A percentile compares a stretch with the other conserved stretches of the same genome.
Evolutionary conservation across 768 basidiomycete species (phyloP).

Genomic region (Tricholomella constricta): DNA sequence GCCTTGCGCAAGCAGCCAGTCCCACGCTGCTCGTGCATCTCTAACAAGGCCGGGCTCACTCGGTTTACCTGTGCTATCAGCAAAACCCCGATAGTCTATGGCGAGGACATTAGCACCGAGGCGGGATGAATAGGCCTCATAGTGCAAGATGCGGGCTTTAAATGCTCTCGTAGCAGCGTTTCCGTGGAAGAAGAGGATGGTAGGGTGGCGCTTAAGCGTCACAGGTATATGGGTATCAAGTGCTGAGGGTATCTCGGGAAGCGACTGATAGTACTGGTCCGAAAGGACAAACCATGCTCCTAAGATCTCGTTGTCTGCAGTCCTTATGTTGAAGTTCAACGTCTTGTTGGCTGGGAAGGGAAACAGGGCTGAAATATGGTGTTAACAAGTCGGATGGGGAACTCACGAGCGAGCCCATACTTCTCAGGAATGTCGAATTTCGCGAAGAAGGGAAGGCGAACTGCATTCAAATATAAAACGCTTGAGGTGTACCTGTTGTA

Average conservation of each 20-base stretch:
- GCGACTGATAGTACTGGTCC: constrained; percentile 58
- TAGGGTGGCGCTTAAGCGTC: constrained; percentile 64
- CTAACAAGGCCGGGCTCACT: constrained; percentile 69
- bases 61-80: constrained; percentile 79
- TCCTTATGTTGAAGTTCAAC: constrained; percentile 66
- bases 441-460: constrained; percentile 63
- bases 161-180: constrained; percentile 83
- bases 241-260: constrained; percentile 39
- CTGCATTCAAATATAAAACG: constrained; percentile 60
- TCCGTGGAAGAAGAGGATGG: constrained; percentile 91
- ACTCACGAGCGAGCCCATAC: constrained; percentile 78
- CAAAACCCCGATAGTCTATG: constrained; percentile 93
- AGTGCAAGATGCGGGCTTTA: constrained; percentile 65
- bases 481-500: constrained; percentile 26
- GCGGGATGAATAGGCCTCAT: constrained; percentile 64
- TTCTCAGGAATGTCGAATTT: constrained; percentile 70
- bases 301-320: constrained; percentile 74
- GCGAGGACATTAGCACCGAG: constrained; percentile 76
- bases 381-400: background rate
- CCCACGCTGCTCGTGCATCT: constrained; percentile 80
- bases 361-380: background rate
- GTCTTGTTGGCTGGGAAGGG: constrained; percentile 68
- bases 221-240: constrained; percentile 46
- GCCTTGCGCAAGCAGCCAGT: constrained; percentile 68
- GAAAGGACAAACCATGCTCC: constrained; percentile 88